Evolutionary conservation across 2,329 filamentous ascomycete species (phyloP).

Genomic region (Fusarium odoratissimum): DNA sequence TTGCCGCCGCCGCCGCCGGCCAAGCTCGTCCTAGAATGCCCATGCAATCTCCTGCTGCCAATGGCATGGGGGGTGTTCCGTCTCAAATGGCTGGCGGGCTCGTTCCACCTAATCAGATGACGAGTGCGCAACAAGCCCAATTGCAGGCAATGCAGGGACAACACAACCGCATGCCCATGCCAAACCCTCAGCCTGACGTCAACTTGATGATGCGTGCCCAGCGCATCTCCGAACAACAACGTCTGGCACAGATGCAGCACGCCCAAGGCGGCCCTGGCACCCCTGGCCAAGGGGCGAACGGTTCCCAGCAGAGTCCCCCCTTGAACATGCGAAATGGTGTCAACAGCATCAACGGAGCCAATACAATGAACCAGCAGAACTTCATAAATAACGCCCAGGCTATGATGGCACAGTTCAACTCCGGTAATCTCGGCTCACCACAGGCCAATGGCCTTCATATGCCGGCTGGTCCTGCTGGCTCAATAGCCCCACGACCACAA

Average conservation of each 20-base stretch:
- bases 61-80: constrained; percentile 61
- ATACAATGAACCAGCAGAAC: constrained; percentile 62
- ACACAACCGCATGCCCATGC: constrained; percentile 69
- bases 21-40: constrained; percentile 65
- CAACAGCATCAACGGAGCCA: constrained; percentile 50
- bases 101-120: constrained; percentile 68
- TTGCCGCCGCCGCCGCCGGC: constrained; percentile 54
- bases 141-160: constrained; percentile 70
- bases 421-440: constrained; percentile 56
- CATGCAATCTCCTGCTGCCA: constrained; percentile 64
- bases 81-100: constrained; percentile 64
- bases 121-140: constrained; percentile 75
- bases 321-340: constrained; percentile 54
- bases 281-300: constrained; percentile 45
- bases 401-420: constrained; percentile 63
- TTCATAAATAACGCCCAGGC: constrained; percentile 65
- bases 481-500: constrained; percentile 56
- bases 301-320: constrained; percentile 56
- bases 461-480: constrained; percentile 58
- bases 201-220: constrained; percentile 72
- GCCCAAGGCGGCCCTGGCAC: constrained; percentile 50
- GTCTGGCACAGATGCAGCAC: constrained; percentile 62
- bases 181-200: constrained; percentile 59
- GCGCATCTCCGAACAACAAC: constrained; percentile 74
- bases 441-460: constrained; percentile 60